Base-by-base conservation (phyloP, 768 basidiomycete species). In the Sporobolomyces roseus region DNA sequence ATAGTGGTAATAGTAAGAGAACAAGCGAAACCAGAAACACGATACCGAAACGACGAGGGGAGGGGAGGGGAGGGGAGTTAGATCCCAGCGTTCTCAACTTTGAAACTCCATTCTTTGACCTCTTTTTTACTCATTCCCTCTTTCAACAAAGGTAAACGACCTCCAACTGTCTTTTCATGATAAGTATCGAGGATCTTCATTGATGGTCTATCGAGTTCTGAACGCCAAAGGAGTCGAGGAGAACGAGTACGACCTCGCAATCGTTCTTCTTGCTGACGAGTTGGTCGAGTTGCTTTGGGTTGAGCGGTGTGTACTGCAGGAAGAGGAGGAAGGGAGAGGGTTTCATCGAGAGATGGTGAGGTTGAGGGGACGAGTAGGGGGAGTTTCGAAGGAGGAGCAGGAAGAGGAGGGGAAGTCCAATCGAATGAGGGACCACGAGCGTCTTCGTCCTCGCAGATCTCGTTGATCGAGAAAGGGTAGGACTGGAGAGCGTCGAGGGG, bases 221-320 rank as follows among this genome's bases (percentile, higher is more conserved):
- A 59, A 59, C 56, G 56, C 56, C 56, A 59, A 12, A 59, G 21
- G 16, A 59, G 43, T 29, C 56, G n/a, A 27, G 56, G 56, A 41
- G 56, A 59, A 8, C 56, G 56, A 7, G 56, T 45, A 3, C 56
- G 41, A 27, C 56, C 56, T 5, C 56, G 56, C 4, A 27, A 32
- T 2, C 56, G 56, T 59, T 59, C 56, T 43, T 59, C 56, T 46
- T 59, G n/a, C 5, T 12, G 27, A 6, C 56, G 56, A 16, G 41
- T 59, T 12, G 56, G 56, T 27, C 36, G 36, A n/a, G n/a, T n/a
- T n/a, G n/a, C n/a, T 7, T 21, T 7, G 9, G 54, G 27, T 38
- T 7, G n/a, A n/a, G n/a, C n/a, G n/a, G 14, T 27, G 23, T 8
- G 38, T 17, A 41, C 10, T 41, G 38, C 10, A 41, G 38, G 38